Percentiles rank a stretch among this genome's conserved stretches.
These are phyloP conservation scores for Meyerozyma sp. DNA, from an alignment of 1,139 yeast genomes.

Conservation along the genomic window DNA sequence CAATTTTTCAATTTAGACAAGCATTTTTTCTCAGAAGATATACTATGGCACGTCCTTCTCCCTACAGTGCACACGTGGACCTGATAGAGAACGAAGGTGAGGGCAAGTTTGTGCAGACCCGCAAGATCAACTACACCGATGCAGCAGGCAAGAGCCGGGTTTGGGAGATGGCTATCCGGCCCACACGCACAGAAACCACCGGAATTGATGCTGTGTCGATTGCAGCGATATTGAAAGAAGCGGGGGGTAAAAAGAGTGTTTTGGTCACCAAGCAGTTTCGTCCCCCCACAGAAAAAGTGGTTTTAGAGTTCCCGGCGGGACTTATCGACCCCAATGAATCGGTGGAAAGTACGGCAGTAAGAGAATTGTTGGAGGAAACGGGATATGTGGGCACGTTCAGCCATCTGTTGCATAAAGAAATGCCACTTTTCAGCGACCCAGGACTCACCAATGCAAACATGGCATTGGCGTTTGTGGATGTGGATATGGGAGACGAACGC, in stretches of 20 bases:
- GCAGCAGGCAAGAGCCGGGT: slow-evolving; percentile 62
- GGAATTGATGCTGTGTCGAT: slow-evolving; percentile 88
- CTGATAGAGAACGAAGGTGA: slow-evolving; percentile 23
- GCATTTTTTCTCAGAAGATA: not conserved
- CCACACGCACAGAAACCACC: slow-evolving; percentile 65
- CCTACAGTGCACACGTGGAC: slow-evolving; percentile 28
- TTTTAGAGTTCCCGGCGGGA: slow-evolving; percentile 95
- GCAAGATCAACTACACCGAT: slow-evolving; percentile 62
- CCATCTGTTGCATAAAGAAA: slow-evolving; percentile 40
- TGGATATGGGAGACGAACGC: slow-evolving; percentile 61
- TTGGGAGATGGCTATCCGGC: slow-evolving; percentile 91
- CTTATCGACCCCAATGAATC: slow-evolving; percentile 80
- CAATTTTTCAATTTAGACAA: not conserved
- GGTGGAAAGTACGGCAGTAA: slow-evolving; percentile 70
- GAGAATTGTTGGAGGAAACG: slow-evolving; percentile 89
- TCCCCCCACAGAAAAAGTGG: slow-evolving; percentile 84
- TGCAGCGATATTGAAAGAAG: slow-evolving; percentile 58
- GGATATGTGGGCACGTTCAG: slow-evolving; percentile 71
- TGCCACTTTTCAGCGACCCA: slow-evolving; percentile 72
- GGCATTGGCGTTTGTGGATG: slow-evolving; percentile 70
- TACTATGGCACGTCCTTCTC: slow-evolving; percentile 24
- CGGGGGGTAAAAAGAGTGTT: slow-evolving; percentile 33
- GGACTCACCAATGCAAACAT: slow-evolving; percentile 91
- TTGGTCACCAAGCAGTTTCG: slow-evolving; percentile 84
- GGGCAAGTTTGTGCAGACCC: slow-evolving; percentile 45